A percentile compares a stretch with the other conserved stretches of the same genome.
phyloP scores from a whole-genome alignment of 192 early-diverging fungal species.

The Mortierella antarctica region DNA sequence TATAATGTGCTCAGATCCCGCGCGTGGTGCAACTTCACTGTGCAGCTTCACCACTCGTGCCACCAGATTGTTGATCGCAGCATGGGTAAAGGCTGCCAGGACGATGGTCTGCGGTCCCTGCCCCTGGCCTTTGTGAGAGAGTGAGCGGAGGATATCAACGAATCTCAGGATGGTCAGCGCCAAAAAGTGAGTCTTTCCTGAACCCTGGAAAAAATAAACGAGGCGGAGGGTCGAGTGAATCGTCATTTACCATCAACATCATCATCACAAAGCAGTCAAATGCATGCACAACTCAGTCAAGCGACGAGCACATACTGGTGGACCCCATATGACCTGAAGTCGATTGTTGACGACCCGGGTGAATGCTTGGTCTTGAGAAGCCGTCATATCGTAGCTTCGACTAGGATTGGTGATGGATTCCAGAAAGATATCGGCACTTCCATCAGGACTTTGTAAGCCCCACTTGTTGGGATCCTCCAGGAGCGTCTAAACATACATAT shows the following conservation, averaged over 20 bases:
- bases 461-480: constrained; percentile 57
- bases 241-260: neutral
- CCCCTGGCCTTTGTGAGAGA: constrained; percentile 27
- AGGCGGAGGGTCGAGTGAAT: neutral
- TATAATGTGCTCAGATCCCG: constrained; percentile 25
- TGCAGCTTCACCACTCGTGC: constrained; percentile 45
- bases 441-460: constrained; percentile 28
- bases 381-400: constrained; percentile 55
- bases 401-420: constrained; percentile 40
- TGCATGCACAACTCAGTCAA: neutral
- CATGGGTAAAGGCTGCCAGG: constrained; percentile 60
- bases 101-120: constrained; percentile 56
- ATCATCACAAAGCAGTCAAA: neutral
- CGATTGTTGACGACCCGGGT: constrained; percentile 42
- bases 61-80: constrained; percentile 58
- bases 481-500: constrained; percentile 26
- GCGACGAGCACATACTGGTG: constrained; percentile 47
- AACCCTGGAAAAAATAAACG: constrained; percentile 48
- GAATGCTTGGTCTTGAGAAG: constrained; percentile 56
- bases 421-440: constrained; percentile 33
- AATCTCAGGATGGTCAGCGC: constrained; percentile 56
- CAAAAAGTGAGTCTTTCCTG: constrained; percentile 64
- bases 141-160: constrained; percentile 39
- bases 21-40: constrained; percentile 9
- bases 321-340: constrained; percentile 62